Conservation (phyloP, 805 yeast species). For the Saccharomycopsis sp. region DNA sequence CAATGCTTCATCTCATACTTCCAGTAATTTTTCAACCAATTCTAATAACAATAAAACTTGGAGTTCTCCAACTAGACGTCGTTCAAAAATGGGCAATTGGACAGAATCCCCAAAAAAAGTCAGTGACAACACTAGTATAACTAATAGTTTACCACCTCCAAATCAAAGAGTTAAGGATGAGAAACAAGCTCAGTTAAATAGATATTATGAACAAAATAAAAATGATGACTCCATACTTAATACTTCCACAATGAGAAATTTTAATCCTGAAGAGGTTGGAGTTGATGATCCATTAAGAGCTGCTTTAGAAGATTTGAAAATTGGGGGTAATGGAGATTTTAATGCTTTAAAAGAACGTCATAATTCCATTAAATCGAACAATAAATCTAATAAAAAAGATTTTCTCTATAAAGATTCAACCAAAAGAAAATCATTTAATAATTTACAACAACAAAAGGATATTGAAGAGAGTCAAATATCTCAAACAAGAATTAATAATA, state of each 20-base stretch:
- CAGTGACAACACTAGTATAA: too few relatives aligned
- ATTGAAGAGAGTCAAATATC: too few relatives aligned
- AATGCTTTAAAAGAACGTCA: slow-evolving; percentile 27
- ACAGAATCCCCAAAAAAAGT: not conserved
- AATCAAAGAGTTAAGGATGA: not conserved
- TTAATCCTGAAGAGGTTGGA: slow-evolving; percentile 17
- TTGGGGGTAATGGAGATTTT: slow-evolving; percentile 34
- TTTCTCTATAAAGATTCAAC: not conserved
- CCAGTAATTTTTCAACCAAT: slow-evolving; percentile 9
- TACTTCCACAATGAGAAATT: slow-evolving; percentile 16
- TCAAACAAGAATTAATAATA: not conserved
- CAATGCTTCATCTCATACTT: slow-evolving; percentile 19
- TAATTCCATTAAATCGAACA: slow-evolving; percentile 20
- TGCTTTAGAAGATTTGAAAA: slow-evolving; percentile 36
- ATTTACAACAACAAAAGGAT: slow-evolving; percentile 1
- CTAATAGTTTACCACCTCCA: not conserved
- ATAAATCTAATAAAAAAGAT: slow-evolving; percentile 2
- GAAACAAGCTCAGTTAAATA: slow-evolving; percentile 7
- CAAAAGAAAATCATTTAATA: slow-evolving; percentile 6
- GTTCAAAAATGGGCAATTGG: slow-evolving; percentile 24
- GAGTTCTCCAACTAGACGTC: slow-evolving; percentile 34
- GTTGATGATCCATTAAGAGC: slow-evolving; percentile 42
- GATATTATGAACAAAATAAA: slow-evolving; percentile 7
- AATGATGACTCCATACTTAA: slow-evolving; percentile 17
- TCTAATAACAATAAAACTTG: slow-evolving; percentile 24